These are phyloP conservation scores for Medicago truncatula DNA, from an alignment of 306 rosid genomes.

Conservation along the genomic window MtrunA17r5.0-ANR NC_053049.1:44803001-44803500, in stretches of 20 bases:
- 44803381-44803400: neutral
- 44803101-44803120: slow-evolving; percentile 61
- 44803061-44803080: slow-evolving; percentile 57
- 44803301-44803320: slow-evolving; percentile 31
- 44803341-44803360: neutral
- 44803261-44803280: slow-evolving; percentile 59
- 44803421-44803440: neutral
- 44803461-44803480: neutral
- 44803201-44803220: slow-evolving; percentile 42
- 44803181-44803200: slow-evolving; percentile 34
- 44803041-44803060: slow-evolving; percentile 54
- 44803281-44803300: slow-evolving; percentile 54
- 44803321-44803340: slow-evolving; percentile 5
- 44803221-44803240: slow-evolving; percentile 28
- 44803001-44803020: slow-evolving; percentile 54
- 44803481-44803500: neutral
- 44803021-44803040: slow-evolving; percentile 47
- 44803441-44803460: neutral
- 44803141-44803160: slow-evolving; percentile 50
- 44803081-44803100: slow-evolving; percentile 47
- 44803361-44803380: neutral
- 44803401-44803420: neutral
- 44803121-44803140: slow-evolving; percentile 53
- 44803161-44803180: slow-evolving; percentile 75
- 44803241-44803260: slow-evolving; percentile 53